Conservation (phyloP, 306 rosid species). For the Notholithocarpus densiflorus region DNA sequence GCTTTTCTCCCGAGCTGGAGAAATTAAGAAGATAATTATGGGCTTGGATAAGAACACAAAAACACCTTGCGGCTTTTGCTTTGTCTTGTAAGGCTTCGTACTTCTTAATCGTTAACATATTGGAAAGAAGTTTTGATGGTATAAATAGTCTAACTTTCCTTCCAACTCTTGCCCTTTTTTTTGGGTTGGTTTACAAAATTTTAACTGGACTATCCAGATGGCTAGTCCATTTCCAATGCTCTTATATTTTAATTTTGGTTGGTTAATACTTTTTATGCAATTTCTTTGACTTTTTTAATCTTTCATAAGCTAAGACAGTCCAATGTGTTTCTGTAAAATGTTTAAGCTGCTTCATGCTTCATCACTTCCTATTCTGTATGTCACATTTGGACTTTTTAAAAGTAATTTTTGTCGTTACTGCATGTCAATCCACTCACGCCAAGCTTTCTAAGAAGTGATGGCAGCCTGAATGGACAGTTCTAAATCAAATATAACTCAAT, state of each 20-base stretch:
- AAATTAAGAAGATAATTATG: constrained; percentile 91
- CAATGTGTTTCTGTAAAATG: background rate
- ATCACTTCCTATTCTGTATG: background rate
- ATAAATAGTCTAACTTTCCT: background rate
- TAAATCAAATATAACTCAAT: background rate
- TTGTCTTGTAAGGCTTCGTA: constrained; percentile 57
- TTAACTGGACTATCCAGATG: no score
- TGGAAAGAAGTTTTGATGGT: background rate
- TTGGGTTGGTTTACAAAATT: no score
- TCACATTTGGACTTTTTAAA: background rate
- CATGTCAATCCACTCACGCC: background rate
- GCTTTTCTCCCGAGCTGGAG: constrained; percentile 89
- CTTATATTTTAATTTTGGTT: background rate
- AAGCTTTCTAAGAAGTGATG: background rate
- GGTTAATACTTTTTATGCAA: background rate
- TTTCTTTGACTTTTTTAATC: background rate
- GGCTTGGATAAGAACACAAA: constrained; percentile 96
- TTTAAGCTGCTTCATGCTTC: background rate
- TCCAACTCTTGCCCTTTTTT: background rate
- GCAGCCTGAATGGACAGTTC: background rate
- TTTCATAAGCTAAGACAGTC: background rate
- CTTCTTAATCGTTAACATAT: constrained; percentile 1
- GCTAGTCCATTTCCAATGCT: background rate
- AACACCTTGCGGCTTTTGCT: constrained; percentile 95
- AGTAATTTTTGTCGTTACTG: background rate